Evolutionary conservation across 805 yeast species (phyloP).

Genomic region (Pichia gijzeniarum): DNA sequence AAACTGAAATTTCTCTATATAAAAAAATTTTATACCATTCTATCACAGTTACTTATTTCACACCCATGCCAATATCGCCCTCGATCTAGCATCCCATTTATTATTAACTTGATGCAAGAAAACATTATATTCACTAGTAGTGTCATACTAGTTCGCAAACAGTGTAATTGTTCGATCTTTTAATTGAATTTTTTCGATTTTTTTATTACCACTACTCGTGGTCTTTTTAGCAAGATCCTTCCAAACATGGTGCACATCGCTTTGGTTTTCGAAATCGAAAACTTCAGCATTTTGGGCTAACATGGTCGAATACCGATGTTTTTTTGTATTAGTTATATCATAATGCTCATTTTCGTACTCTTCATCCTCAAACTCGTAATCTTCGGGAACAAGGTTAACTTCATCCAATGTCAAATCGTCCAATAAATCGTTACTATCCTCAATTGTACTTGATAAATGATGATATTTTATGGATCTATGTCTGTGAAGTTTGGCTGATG

Average conservation of each 20-base stretch:
- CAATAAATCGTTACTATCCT: constrained; percentile 2
- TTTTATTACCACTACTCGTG: neutral
- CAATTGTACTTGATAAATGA: constrained; percentile 12
- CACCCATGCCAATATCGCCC: constrained; percentile 5
- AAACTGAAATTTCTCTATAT: too few species aligned
- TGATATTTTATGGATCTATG: constrained; percentile 11
- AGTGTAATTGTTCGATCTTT: constrained; percentile 28
- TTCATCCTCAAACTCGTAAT: constrained; percentile 24
- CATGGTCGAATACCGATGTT: constrained; percentile 2
- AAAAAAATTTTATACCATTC: too few species aligned
- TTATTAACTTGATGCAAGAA: neutral
- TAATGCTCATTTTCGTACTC: neutral
- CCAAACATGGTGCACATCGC: constrained; percentile 8
- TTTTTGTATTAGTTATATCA: neutral
- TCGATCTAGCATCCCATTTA: neutral
- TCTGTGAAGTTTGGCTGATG: neutral
- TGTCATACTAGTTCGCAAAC: constrained; percentile 19
- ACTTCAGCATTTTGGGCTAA: neutral
- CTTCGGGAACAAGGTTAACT: constrained; percentile 32
- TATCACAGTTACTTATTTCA: too few species aligned
- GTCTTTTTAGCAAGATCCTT: constrained; percentile 1
- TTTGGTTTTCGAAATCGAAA: neutral
- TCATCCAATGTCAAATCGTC: constrained; percentile 26
- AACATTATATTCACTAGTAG: neutral
- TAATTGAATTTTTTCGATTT: constrained; percentile 14